A percentile compares a stretch with the other conserved stretches of the same genome.
Evolutionary conservation across 805 yeast genomes (phyloP).

Genomic region (Sugiyamaella smithiae): DNA sequence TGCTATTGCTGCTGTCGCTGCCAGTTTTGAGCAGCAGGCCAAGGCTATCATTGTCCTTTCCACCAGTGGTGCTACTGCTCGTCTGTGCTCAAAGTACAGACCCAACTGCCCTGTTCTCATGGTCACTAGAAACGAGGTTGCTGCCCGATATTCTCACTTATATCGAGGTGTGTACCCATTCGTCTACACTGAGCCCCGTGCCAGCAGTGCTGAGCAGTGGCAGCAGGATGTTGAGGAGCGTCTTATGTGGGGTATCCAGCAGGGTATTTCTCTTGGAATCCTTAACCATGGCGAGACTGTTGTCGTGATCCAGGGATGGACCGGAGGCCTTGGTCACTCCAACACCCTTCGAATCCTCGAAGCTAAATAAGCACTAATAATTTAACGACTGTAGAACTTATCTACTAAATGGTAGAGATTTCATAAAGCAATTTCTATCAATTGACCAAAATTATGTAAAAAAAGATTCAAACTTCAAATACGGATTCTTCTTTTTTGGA

Average conservation of each 20-base stretch:
- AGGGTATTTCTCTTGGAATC: constrained; percentile 84
- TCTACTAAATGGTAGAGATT: neutral
- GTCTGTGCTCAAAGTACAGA: constrained; percentile 95
- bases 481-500: constrained; percentile 3
- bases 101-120: constrained; percentile 96
- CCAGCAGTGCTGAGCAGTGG: constrained; percentile 69
- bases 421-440: neutral
- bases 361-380: constrained; percentile 40
- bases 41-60: constrained; percentile 96
- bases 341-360: constrained; percentile 92
- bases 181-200: constrained; percentile 63
- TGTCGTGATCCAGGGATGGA: constrained; percentile 97
- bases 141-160: constrained; percentile 94
- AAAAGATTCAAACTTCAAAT: neutral
- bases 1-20: constrained; percentile 95
- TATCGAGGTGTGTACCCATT: constrained; percentile 99
- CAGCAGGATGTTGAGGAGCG: constrained; percentile 94
- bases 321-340: constrained; percentile 97
- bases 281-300: constrained; percentile 82
- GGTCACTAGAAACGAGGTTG: constrained; percentile 92
- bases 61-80: constrained; percentile 92
- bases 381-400: neutral
- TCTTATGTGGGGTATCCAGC: constrained; percentile 86
- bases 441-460: no score
- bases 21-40: constrained; percentile 93